These are phyloP conservation scores for Linnemannia hyalina DNA, from an alignment of 192 early-diverging fungal species.

Conservation along the genomic window DNA sequence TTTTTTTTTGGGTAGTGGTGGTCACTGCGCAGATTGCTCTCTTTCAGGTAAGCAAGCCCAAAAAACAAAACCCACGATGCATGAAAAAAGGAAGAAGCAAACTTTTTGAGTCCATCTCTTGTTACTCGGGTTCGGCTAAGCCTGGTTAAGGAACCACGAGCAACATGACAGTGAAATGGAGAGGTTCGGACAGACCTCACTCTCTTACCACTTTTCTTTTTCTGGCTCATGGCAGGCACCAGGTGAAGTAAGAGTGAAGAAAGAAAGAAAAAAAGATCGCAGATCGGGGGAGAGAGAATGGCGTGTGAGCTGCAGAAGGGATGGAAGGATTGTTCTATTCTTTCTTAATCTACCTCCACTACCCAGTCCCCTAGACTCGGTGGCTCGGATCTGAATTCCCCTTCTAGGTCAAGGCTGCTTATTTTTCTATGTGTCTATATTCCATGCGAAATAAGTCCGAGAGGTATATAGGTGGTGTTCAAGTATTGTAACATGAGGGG, in stretches of 20 bases:
- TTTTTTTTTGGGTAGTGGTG: neutral
- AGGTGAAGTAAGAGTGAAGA: neutral
- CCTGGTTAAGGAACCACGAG: neutral
- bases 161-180: too few species aligned
- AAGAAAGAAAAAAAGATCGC: neutral
- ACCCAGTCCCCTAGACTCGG: neutral
- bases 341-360: neutral
- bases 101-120: neutral
- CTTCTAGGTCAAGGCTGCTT: neutral
- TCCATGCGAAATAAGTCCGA: neutral
- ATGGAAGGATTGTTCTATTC: neutral
- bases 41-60: too few species aligned
- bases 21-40: slow-evolving; percentile 4
- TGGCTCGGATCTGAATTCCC: neutral
- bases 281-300: neutral
- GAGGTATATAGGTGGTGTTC: neutral
- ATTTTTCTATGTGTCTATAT: neutral
- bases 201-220: neutral
- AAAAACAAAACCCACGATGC: too few species aligned
- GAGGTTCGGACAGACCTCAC: neutral
- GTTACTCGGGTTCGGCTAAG: neutral
- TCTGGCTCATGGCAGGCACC: neutral
- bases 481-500: too few species aligned
- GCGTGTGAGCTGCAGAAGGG: neutral
- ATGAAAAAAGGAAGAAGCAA: too few species aligned